A percentile compares a stretch with the other conserved stretches of the same genome.
phyloP scores from a whole-genome alignment of 2,329 filamentous ascomycete species.

The Colletotrichum spinosum region DNA sequence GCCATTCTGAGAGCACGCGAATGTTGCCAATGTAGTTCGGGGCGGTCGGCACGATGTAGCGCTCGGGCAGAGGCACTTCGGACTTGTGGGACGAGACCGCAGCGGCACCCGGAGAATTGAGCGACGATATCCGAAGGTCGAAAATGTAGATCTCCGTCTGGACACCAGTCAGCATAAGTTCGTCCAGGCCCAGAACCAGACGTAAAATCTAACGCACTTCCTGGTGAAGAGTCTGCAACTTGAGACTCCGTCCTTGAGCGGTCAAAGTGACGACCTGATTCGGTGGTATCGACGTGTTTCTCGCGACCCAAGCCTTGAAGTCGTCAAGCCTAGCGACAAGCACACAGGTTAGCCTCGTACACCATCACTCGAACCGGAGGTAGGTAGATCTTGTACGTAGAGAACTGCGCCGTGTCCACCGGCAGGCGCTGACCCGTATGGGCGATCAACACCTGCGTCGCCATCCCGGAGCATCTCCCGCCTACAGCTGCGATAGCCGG shows the following conservation, averaged over 20 bases:
- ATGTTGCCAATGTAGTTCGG: conserved; percentile 88
- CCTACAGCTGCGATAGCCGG: conserved; percentile 30
- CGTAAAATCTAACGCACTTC: conserved; percentile 69
- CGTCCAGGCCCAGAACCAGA: neutral
- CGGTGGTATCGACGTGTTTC: conserved; percentile 77
- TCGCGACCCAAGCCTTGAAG: conserved; percentile 83
- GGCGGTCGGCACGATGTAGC: conserved; percentile 70
- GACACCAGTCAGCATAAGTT: conserved; percentile 21
- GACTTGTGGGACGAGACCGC: conserved; percentile 56
- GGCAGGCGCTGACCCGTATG: conserved; percentile 90
- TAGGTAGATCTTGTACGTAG: conserved; percentile 67
- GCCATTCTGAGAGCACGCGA: conserved; percentile 88
- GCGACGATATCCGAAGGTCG: conserved; percentile 80
- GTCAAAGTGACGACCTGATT: conserved; percentile 91
- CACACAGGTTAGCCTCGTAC: conserved; percentile 21
- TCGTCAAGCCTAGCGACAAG: conserved; percentile 76
- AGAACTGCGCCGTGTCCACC: conserved; percentile 80
- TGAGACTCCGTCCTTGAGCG: conserved; percentile 84
- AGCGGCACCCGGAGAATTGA: conserved; percentile 56
- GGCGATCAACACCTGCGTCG: conserved; percentile 90
- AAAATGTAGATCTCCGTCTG: conserved; percentile 93
- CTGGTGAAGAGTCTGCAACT: conserved; percentile 80
- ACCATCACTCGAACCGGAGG: neutral
- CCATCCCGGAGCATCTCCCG: conserved; percentile 76
- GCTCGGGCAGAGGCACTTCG: conserved; percentile 64